Conservation (phyloP, 176 grass and related monocot species). For the Oryza meridionalis region DNA sequence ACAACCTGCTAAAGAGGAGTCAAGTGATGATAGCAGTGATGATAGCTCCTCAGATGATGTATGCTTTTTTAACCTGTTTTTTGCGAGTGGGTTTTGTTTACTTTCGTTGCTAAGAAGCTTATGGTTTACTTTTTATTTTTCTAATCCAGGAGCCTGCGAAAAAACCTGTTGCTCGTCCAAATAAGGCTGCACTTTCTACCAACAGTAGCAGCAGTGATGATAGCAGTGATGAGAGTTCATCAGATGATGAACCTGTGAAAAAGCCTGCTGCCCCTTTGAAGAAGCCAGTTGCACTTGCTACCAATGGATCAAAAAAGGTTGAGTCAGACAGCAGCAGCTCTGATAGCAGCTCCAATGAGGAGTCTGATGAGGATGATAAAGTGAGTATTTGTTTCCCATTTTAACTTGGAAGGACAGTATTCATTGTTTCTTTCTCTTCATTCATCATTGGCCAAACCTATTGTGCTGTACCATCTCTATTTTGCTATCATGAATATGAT, state of each 20-base stretch:
- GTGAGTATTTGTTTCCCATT: conserved; percentile 38
- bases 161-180: not conserved
- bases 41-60: conserved; percentile 85
- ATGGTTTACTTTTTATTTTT: not conserved
- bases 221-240: conserved; percentile 44
- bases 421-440: not conserved
- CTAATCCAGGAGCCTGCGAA: conserved; percentile 25
- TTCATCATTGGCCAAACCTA: not conserved
- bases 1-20: conserved; percentile 52
- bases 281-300: conserved; percentile 34
- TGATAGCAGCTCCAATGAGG: conserved; percentile 61
- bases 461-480: not conserved
- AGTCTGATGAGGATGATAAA: conserved; percentile 60
- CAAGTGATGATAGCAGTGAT: conserved; percentile 61
- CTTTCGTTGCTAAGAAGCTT: not conserved
- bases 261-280: conserved; percentile 43
- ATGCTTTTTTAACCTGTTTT: conserved; percentile 16
- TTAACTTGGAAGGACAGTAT: not conserved
- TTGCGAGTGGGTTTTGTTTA: not conserved
- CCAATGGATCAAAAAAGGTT: conserved; percentile 60
- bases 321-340: conserved; percentile 58
- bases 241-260: conserved; percentile 62
- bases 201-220: conserved; percentile 39
- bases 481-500: not conserved
- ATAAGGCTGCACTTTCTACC: not conserved